Percentiles rank a stretch among this genome's conserved stretches.
Evolutionary conservation across 2,329 filamentous ascomycete species (phyloP).

Genomic region (Amphichorda felina): DNA sequence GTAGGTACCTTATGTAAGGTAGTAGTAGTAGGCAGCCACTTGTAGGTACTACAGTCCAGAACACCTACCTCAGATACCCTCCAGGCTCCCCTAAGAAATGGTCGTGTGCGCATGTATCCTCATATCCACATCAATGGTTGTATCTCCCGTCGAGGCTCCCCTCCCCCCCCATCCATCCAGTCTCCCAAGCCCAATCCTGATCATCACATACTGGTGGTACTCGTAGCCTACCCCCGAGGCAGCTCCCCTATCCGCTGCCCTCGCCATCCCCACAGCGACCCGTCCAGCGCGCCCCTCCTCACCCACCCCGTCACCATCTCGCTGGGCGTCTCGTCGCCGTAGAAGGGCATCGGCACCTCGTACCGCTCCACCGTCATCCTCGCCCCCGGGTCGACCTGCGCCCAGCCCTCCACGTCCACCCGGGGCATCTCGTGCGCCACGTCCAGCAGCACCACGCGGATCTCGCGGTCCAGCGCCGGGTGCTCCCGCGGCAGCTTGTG

Average conservation of each 20-base stretch:
- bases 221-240: too few species aligned
- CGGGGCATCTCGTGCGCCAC: constrained; percentile 10
- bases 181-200: too few species aligned
- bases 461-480: constrained; percentile 12
- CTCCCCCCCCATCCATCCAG: background rate
- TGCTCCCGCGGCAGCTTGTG: constrained; percentile 16
- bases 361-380: constrained; percentile 25
- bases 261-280: constrained; percentile 24
- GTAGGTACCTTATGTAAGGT: too few species aligned
- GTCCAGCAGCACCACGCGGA: constrained; percentile 20
- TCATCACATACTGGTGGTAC: too few species aligned
- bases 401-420: constrained; percentile 15
- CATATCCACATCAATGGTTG: too few species aligned
- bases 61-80: too few species aligned
- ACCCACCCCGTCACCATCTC: constrained; percentile 27
- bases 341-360: constrained; percentile 25
- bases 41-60: too few species aligned
- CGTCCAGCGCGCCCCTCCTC: constrained; percentile 24
- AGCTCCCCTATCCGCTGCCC: constrained; percentile 5
- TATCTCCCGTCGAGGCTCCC: too few species aligned
- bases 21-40: too few species aligned
- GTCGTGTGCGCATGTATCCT: too few species aligned
- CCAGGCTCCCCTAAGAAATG: too few species aligned
- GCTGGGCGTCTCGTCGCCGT: constrained; percentile 21
- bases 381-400: constrained; percentile 20